phyloP scores from a whole-genome alignment of 306 rosid genomes.

The Cucumis sativus region DNA sequence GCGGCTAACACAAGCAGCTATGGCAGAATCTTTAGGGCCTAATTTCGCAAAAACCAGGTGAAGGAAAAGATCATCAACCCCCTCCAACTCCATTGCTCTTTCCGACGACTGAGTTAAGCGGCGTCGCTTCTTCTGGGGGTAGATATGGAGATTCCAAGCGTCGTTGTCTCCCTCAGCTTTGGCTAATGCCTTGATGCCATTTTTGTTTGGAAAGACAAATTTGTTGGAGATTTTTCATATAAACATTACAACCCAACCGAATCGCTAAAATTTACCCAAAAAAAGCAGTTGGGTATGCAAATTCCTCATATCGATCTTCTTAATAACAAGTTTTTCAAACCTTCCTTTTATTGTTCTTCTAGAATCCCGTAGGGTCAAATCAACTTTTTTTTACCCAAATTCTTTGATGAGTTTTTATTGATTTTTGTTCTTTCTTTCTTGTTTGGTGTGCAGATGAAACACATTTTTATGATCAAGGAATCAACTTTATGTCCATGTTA shows the following conservation, averaged over 20 bases:
- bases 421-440: no score
- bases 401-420: no score
- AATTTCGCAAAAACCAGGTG: slow-evolving; percentile 35
- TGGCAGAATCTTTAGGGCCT: slow-evolving; percentile 38
- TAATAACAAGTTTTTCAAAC: background rate
- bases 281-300: background rate
- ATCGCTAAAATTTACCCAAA: background rate
- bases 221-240: no score
- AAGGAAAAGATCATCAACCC: slow-evolving; percentile 55
- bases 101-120: background rate
- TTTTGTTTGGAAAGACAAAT: no score
- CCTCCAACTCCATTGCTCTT: slow-evolving; percentile 40
- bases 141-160: background rate
- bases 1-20: slow-evolving; percentile 44
- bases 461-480: no score
- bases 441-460: no score
- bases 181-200: background rate
- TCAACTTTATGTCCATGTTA: no score
- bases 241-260: background rate
- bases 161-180: background rate
- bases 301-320: background rate
- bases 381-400: no score
- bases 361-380: background rate
- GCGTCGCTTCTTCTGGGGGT: background rate
- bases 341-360: background rate